Evolutionary conservation across 2,329 filamentous ascomycete species (phyloP).

Genomic region (Curvularia lunata): DNA sequence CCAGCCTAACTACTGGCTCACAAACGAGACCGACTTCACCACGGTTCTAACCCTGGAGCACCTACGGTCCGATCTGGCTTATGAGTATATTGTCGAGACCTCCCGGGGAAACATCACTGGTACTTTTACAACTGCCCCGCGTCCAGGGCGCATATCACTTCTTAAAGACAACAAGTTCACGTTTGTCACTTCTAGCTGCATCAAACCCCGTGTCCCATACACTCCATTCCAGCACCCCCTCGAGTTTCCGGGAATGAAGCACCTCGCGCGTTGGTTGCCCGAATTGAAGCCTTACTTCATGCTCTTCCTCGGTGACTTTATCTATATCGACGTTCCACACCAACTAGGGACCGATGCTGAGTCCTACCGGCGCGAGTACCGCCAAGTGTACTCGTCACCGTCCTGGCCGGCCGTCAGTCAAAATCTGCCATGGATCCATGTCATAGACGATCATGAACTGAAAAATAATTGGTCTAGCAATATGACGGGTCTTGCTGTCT

Average conservation of each 20-base stretch:
- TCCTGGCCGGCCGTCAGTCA: conserved; percentile 80
- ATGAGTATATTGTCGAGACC: conserved; percentile 73
- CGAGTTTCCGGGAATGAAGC: conserved; percentile 77
- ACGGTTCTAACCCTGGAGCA: conserved; percentile 70
- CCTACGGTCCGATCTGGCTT: conserved; percentile 73
- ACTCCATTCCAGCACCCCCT: conserved; percentile 82
- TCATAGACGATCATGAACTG: conserved; percentile 88
- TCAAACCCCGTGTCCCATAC: conserved; percentile 91
- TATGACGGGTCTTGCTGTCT: conserved; percentile 77
- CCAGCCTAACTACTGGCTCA: conserved; percentile 59
- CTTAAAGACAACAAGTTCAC: conserved; percentile 75
- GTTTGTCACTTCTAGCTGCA: conserved; percentile 91
- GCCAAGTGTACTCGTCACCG: conserved; percentile 92
- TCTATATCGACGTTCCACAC: conserved; percentile 87
- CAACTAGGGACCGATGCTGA: conserved; percentile 74
- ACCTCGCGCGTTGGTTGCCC: conserved; percentile 75
- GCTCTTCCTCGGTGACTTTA: conserved; percentile 81
- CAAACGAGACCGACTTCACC: conserved; percentile 83
- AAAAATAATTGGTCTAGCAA: conserved; percentile 71
- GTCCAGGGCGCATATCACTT: conserved; percentile 65
- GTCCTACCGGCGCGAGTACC: conserved; percentile 88
- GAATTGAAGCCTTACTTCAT: conserved; percentile 75
- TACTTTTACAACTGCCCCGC: conserved; percentile 78
- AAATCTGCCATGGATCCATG: conserved; percentile 95
- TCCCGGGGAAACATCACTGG: conserved; percentile 84